A percentile compares a stretch with the other conserved stretches of the same genome.
Evolutionary conservation across 2,329 filamentous ascomycete species (phyloP).

Genomic region (Blastomyces parvus): DNA sequence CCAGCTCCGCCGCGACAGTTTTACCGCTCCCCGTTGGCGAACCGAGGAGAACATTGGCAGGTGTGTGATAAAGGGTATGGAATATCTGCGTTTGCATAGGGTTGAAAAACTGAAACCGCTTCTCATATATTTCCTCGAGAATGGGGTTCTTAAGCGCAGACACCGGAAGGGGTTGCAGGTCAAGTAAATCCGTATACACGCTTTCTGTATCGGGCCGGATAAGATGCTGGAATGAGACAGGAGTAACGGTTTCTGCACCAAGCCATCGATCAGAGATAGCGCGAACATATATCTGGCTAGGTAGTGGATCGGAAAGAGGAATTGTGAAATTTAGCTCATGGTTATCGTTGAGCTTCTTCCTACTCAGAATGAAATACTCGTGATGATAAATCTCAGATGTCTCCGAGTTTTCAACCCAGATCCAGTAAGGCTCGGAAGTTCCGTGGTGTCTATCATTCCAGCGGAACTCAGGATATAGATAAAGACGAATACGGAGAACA

Average conservation of each 20-base stretch:
- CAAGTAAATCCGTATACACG: constrained; percentile 86
- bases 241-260: constrained; percentile 87
- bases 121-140: constrained; percentile 76
- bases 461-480: constrained; percentile 75
- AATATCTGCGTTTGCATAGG: constrained; percentile 99
- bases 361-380: constrained; percentile 87
- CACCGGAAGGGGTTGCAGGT: constrained; percentile 82
- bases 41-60: constrained; percentile 83
- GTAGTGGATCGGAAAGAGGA: constrained; percentile 81
- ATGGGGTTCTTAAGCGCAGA: constrained; percentile 76
- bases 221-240: constrained; percentile 94
- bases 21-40: constrained; percentile 97
- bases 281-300: constrained; percentile 90
- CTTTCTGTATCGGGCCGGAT: constrained; percentile 97
- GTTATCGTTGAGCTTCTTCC: constrained; percentile 85
- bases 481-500: constrained; percentile 82
- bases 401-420: constrained; percentile 98
- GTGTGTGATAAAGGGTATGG: constrained; percentile 87
- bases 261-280: constrained; percentile 94
- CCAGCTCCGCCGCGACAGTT: constrained; percentile 88
- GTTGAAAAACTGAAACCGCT: constrained; percentile 94
- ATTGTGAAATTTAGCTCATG: constrained; percentile 98
- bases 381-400: constrained; percentile 97
- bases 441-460: constrained; percentile 96
- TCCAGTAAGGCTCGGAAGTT: constrained; percentile 91